Evolutionary conservation across 495 filamentous ascomycete species (phyloP).

Genomic region (Penicillium flavigenum): DNA sequence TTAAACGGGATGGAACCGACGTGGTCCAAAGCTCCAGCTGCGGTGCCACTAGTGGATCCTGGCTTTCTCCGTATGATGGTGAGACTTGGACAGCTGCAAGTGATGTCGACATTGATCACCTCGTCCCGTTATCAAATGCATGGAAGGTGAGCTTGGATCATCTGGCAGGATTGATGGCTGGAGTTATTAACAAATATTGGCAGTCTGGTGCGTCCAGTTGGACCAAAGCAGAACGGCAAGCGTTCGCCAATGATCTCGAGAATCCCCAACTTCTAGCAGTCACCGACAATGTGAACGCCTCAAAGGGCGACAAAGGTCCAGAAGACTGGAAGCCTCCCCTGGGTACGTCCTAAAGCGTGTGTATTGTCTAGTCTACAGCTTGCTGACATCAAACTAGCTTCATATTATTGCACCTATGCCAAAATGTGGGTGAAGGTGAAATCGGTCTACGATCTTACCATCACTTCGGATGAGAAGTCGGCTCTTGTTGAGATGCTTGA

Average conservation of each 20-base stretch:
- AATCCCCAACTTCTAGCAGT: slow-evolving; percentile 72
- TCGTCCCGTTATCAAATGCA: slow-evolving; percentile 71
- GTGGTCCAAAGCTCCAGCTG: slow-evolving; percentile 54
- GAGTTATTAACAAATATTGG: not conserved
- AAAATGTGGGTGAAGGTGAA: slow-evolving; percentile 71
- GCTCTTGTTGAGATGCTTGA: slow-evolving; percentile 63
- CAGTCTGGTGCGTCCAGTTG: slow-evolving; percentile 47
- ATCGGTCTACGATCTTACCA: slow-evolving; percentile 55
- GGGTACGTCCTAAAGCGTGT: slow-evolving; percentile 30
- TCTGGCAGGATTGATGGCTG: not conserved
- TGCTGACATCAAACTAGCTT: slow-evolving; percentile 29
- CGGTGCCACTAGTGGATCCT: slow-evolving; percentile 56
- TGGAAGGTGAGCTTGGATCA: slow-evolving; percentile 56
- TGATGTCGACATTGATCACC: slow-evolving; percentile 74
- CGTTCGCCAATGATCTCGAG: slow-evolving; percentile 70
- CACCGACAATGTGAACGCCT: slow-evolving; percentile 69
- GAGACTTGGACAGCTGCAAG: slow-evolving; percentile 62
- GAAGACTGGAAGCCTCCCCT: slow-evolving; percentile 74
- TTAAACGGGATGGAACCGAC: slow-evolving; percentile 64
- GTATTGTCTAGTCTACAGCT: not conserved
- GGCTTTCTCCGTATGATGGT: slow-evolving; percentile 68
- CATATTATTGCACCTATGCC: slow-evolving; percentile 75
- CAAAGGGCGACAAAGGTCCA: slow-evolving; percentile 66
- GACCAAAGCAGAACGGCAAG: slow-evolving; percentile 61
- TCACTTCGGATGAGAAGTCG: slow-evolving; percentile 61